A percentile compares a stretch with the other conserved stretches of the same genome.
Conservation (phyloP, 2,329 filamentous ascomycete genomes). For the Fusarium falciforme region DNA sequence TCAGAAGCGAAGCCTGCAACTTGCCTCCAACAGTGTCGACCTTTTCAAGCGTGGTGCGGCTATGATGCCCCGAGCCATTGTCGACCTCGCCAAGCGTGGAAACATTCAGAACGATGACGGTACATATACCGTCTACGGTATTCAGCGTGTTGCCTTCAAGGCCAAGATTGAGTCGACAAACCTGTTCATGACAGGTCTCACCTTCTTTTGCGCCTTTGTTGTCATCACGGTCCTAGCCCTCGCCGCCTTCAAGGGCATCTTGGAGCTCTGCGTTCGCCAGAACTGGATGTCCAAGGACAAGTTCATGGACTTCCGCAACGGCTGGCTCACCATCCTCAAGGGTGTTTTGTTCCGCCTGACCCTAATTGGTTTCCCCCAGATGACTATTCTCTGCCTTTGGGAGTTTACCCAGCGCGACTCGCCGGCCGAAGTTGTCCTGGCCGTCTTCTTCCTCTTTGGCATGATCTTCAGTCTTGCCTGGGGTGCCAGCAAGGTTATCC, state of each 20-base stretch:
- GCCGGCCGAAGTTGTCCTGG: slow-evolving; percentile 84
- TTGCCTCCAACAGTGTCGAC: slow-evolving; percentile 52
- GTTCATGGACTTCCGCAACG: slow-evolving; percentile 93
- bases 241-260: slow-evolving; percentile 81
- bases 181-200: slow-evolving; percentile 90
- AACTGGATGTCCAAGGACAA: slow-evolving; percentile 86
- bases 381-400: slow-evolving; percentile 92
- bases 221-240: slow-evolving; percentile 79
- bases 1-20: slow-evolving; percentile 67
- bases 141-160: slow-evolving; percentile 89
- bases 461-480: slow-evolving; percentile 82
- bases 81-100: slow-evolving; percentile 63
- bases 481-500: slow-evolving; percentile 91
- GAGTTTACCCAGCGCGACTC: slow-evolving; percentile 91
- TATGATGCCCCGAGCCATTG: slow-evolving; percentile 59
- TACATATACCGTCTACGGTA: slow-evolving; percentile 77
- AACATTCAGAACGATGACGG: slow-evolving; percentile 66
- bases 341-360: slow-evolving; percentile 92
- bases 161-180: slow-evolving; percentile 89
- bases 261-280: slow-evolving; percentile 79
- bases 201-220: slow-evolving; percentile 90
- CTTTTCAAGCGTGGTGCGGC: slow-evolving; percentile 67
- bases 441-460: slow-evolving; percentile 88
- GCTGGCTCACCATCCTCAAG: slow-evolving; percentile 92
- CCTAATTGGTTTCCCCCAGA: slow-evolving; percentile 91